phyloP scores from a whole-genome alignment of 164 flowering plant genomes.

The Vitis amurensis region DNA sequence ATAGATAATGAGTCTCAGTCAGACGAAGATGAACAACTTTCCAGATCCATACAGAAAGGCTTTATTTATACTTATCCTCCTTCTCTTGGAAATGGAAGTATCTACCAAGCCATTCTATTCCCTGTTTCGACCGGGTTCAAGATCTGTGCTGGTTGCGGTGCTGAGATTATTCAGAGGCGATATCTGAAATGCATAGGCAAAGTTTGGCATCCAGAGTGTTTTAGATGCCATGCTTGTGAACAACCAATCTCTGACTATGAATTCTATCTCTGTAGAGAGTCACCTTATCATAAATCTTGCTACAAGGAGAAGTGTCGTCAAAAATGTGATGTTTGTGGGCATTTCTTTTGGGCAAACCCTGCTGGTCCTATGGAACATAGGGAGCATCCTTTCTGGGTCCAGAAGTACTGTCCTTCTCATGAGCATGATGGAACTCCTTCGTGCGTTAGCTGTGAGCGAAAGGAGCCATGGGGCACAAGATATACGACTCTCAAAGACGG shows the following conservation, averaged over 20 bases:
- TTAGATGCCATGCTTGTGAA: slow-evolving; percentile 79
- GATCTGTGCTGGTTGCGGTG: slow-evolving; percentile 83
- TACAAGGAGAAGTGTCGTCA: slow-evolving; percentile 79
- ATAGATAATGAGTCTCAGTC: too few species aligned
- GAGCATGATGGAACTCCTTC: slow-evolving; percentile 83
- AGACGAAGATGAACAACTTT: too few species aligned
- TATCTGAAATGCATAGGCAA: slow-evolving; percentile 80
- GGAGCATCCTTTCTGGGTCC: slow-evolving; percentile 91
- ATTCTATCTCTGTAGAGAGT: slow-evolving; percentile 70
- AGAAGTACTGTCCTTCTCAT: slow-evolving; percentile 89
- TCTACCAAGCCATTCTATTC: too few species aligned
- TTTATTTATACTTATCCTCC: too few species aligned
- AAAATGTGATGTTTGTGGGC: slow-evolving; percentile 86
- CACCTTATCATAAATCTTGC: slow-evolving; percentile 81
- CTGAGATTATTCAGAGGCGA: slow-evolving; percentile 86
- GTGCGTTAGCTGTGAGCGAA: slow-evolving; percentile 91
- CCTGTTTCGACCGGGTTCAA: slow-evolving; percentile 18
- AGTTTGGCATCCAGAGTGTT: slow-evolving; percentile 95
- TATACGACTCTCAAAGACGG: slow-evolving; percentile 74
- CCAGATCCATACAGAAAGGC: too few species aligned
- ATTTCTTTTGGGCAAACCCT: slow-evolving; percentile 80
- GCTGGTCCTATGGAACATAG: slow-evolving; percentile 90
- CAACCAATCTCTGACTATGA: slow-evolving; percentile 81
- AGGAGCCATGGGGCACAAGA: slow-evolving; percentile 74
- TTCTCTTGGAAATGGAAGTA: too few species aligned